Base-by-base conservation (phyloP, 208 protist genomes). In the Acanthamoeba castellanii region DNA sequence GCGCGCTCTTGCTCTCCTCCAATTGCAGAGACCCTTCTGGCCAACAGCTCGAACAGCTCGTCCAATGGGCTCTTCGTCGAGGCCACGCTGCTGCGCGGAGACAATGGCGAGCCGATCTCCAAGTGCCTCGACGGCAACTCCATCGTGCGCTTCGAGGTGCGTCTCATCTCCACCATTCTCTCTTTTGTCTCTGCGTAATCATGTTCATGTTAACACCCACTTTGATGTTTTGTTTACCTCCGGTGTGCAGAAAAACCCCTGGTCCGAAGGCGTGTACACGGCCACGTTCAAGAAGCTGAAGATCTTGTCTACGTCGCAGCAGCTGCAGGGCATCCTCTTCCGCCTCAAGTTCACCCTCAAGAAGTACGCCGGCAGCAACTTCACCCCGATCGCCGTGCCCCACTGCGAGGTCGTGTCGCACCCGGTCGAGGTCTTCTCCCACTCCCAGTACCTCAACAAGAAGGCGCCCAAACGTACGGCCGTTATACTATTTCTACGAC, bases 261-360 rank as follows among this genome's bases (percentile, higher is more conserved):
- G 72, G 72, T 42, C 72, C 72, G 72, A 82, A 25, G 82, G 82
- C 52, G 82, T 89, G 5, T 89, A 89, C 82, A 82, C 95, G 57
- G 96, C 95, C 13, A 90, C 94, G 6, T 97, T 97, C 61, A 97
- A 97, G 55, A 97, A 96, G 94, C 81, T 97, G 2, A 97, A 97
- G 76, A 97, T 97, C 18, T n/a, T 96, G 0, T 96, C 95, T 14
- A 97, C 96, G 6, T 95, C 95, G 2, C 93, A 96, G 66, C 96
- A 97, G 66, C 94, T 85, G 3, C 92, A 93, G 94, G 82, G 82
- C 82, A 89, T 66, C 18, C 52, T 89, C 50, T 66, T 89, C 82
- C 82, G 82, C 52, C 82, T 57, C 52, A 57, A 57, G 11, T 57
- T 57, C 52, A 57, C 42, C 6, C 93, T 88, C 20, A 95, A 92